Evolutionary conservation across 495 filamentous ascomycete genomes (phyloP), one percentile per base, ranked within the genome.

Genomic region (Aspergillus biplanus): DNA sequence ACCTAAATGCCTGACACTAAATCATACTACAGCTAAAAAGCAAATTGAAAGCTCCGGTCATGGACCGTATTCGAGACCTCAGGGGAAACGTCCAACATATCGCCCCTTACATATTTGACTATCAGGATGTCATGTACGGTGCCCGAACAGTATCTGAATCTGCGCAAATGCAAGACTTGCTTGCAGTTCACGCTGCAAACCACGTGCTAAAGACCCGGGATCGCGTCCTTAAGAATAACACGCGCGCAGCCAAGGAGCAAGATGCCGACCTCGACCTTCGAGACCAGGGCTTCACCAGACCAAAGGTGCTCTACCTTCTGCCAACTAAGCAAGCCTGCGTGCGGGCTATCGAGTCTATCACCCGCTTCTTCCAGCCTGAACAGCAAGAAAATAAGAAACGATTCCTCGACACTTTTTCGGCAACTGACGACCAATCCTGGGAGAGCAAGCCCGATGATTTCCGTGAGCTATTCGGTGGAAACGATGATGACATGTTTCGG

Each of bases 351-450:
- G 85, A 97, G 46, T 82, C 80, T 7, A 90, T 99, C 34, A 86
- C 87, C 33, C 77, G 81, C 3, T 72, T 97, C 55, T 88, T 85
- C 75, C 83, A 89, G 65, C 90, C 91, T 0, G 93, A 97, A 60
- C 93, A 97, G 67, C 92, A 97, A 65, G 95, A 97, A 73, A 97
- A 99, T 80, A 88, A 87, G 64, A 97, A 96, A 74, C 89, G 95
- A 5, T 97, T 99, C 68, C 79, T 90, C 16, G 92, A 97, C 21
- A 82, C 83, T 18, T 99, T 91, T 76, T 80, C 87, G 6, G 77
- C 87, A 21, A 81, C 85, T 18, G 82, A 87, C 27, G 85, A 88
- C 57, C 82, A 87, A n/a, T 71, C 79, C 33, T 87, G 86, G 52
- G 80, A 84, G 42, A 85, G 90, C 73, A 93, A 92, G 73, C 89